Percentiles rank a stretch among this genome's conserved stretches.
phyloP scores from a whole-genome alignment of 2,329 filamentous ascomycete species.

The Aspergillus latus region DNA sequence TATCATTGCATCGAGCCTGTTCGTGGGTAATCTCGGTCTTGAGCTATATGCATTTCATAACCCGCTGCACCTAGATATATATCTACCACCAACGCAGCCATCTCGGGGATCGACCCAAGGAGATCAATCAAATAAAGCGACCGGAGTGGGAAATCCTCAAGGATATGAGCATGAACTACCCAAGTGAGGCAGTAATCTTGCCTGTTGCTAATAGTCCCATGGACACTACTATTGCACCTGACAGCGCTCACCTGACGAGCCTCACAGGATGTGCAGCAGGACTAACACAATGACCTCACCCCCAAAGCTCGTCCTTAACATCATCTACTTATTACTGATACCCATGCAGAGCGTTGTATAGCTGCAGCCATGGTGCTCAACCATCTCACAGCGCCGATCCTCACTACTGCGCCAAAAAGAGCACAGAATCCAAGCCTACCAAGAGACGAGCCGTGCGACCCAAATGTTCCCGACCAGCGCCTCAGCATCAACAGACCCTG shows the following conservation, averaged over 20 bases:
- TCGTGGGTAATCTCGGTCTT: too few species aligned
- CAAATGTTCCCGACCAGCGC: conserved; percentile 39
- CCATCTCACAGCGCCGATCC: conserved; percentile 10
- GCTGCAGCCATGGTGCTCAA: conserved; percentile 9
- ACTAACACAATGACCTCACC: background rate
- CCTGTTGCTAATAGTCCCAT: background rate
- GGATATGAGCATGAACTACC: background rate
- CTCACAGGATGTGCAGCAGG: background rate
- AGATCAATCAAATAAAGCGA: background rate
- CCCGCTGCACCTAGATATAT: too few species aligned
- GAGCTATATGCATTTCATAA: too few species aligned
- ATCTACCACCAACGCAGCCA: too few species aligned
- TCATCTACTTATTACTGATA: background rate
- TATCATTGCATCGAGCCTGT: too few species aligned
- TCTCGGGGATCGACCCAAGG: background rate
- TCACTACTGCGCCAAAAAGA: background rate
- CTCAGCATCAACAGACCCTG: conserved; percentile 43
- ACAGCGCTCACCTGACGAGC: background rate
- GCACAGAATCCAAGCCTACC: background rate
- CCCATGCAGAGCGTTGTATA: background rate
- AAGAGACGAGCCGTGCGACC: conserved; percentile 25
- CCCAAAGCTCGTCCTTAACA: background rate
- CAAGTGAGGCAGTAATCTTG: background rate
- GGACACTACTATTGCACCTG: background rate
- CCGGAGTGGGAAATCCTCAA: background rate